phyloP scores from a whole-genome alignment of 768 basidiomycete genomes.

The Amanita polypyramis region DNA sequence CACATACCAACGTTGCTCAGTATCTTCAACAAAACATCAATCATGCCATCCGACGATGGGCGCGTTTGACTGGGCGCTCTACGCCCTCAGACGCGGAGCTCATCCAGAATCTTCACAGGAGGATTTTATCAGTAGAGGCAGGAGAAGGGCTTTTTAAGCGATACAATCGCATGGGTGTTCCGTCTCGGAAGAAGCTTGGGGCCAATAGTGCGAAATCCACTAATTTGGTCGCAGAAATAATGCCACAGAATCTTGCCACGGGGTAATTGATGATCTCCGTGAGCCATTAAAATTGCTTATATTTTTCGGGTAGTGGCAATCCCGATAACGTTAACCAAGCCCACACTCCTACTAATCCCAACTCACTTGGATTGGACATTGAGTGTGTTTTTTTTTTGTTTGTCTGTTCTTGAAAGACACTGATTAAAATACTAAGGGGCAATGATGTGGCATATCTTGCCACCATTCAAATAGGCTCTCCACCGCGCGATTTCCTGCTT shows the following conservation, averaged over 20 bases:
- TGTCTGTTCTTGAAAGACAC: neutral
- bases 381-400: slow-evolving; percentile 32
- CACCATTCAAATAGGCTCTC: slow-evolving; percentile 57
- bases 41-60: slow-evolving; percentile 49
- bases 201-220: no score
- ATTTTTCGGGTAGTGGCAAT: neutral
- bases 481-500: slow-evolving; percentile 41
- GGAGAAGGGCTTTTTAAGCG: slow-evolving; percentile 24
- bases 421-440: slow-evolving; percentile 16
- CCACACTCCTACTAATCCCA: slow-evolving; percentile 10
- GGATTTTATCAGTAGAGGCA: slow-evolving; percentile 30
- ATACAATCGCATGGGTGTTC: slow-evolving; percentile 22
- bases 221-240: neutral
- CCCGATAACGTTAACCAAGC: slow-evolving; percentile 2
- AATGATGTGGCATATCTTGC: slow-evolving; percentile 45
- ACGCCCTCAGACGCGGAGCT: slow-evolving; percentile 40
- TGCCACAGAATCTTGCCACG: neutral
- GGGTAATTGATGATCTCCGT: neutral
- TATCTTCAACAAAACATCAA: slow-evolving; percentile 63
- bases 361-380: slow-evolving; percentile 24
- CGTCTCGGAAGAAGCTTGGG: slow-evolving; percentile 2
- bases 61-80: slow-evolving; percentile 54
- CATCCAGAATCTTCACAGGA: slow-evolving; percentile 34
- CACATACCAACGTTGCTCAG: slow-evolving; percentile 23
- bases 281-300: neutral